Base-by-base conservation (phyloP, 306 rosid species). In the Corylus heterophylla region DNA sequence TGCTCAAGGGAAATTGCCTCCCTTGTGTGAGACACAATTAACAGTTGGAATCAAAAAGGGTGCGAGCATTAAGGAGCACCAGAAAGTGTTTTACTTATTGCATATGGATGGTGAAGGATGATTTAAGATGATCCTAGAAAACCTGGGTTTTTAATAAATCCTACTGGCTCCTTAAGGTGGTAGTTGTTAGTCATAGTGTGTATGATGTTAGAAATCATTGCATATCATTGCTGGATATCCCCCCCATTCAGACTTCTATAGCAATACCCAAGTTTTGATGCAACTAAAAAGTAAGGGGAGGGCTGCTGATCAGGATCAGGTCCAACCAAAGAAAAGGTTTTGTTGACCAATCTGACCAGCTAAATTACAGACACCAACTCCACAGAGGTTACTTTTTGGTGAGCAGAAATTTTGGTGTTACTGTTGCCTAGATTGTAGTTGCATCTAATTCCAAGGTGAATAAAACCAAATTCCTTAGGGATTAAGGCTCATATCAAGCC, bases 11-110 rank as follows among this genome's bases (percentile, higher is more conserved):
- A 68, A 79, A 77, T 63, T 89, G 97, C 88, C 86, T 79, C 89
- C 90, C 71, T 71, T 79, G 72, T 74, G 82, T 85, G 84, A 80
- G 93, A 89, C 96, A 93, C 78, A 76, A 79, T 77, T 70, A 76
- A 79, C 82, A 85, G 59, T 10, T n/a, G 54, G 73, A 49, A 70
- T 78, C 74, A 16, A 48, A 73, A 76, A 22, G 61, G 79, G 73
- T 17, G 44, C 68, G 22, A 78, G 81, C 76, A 82, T 63, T 75
- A 64, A 42, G 25, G 68, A 64, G 78, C 83, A 78, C 59, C 68
- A 22, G 62, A 77, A 84, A 82, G 73, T 59, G 59, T 64, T 78
- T 76, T 79, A 75, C 74, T 50, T 14, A 0, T 16, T 73, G 75
- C 62, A 69, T 42, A 71, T 47, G 61, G 71, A 42, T 22, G 59